Evolutionary conservation across 2,329 filamentous ascomycete species (phyloP), one percentile per base, ranked within the genome.

Genomic region (Fusarium sp.): DNA sequence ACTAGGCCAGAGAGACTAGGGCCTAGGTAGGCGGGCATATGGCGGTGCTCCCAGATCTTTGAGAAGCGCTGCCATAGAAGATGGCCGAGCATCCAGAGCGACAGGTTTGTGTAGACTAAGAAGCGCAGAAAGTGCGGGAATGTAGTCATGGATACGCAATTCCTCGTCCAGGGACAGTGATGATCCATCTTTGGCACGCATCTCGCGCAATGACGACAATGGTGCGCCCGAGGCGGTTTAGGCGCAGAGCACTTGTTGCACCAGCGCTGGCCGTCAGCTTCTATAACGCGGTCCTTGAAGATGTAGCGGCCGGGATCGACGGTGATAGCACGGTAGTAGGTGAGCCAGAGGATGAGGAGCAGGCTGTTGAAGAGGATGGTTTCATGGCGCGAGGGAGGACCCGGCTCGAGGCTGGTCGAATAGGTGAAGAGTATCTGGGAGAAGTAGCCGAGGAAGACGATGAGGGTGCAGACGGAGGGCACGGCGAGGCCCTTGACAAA

Each of bases 101-200:
- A 80, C 13, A 83, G 57, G 69, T 89, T 89, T 23, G 89, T 82
- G 72, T 87, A 93, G 61, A 86, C 72, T 38, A 95, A 80, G 77
- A 95, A 94, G 67, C 91, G 90, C 42, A 93, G 63, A 75, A 95
- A 95, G 77, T 94, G 88, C 8, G 92, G 91, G 69, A 93, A 91
- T 1, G 90, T 93, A 57, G 87, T 88, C 74, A 93, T 84, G 11
- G 90, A 93, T 49, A 95, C 90, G 78, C 92, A 96, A 76, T 93
- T 94, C 58, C 78, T 80, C 4, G 90, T 94, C 91, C 91, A 95
- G 3, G 91, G 90, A 71, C 91, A 95, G 77, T 96, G 91, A 76
- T 93, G 90, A 77, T 93, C 90, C 90, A 93, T 93, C 76, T 87
- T 89, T 33, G 89, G 88, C 44, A 93, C 84, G 74, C 90, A 93